phyloP scores from a whole-genome alignment of 2,329 filamentous ascomycete species.

The Hymenoscyphus repandus region DNA sequence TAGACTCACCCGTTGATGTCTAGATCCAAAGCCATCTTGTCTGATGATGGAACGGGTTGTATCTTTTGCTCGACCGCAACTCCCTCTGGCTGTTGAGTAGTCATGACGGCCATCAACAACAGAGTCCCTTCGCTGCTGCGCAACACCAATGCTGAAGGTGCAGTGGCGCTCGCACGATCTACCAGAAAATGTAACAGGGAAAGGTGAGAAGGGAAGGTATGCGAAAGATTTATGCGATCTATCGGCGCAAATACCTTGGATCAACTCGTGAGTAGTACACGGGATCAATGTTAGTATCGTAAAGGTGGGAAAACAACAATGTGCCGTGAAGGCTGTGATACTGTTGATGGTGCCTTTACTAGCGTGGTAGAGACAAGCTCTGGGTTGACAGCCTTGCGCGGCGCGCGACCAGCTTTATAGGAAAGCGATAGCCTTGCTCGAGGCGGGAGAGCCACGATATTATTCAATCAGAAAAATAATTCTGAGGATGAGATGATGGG shows the following conservation, averaged over 20 bases:
- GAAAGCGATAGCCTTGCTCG: background rate
- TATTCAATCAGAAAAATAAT: background rate
- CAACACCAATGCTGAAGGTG: constrained; percentile 2
- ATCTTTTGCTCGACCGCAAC: constrained; percentile 44
- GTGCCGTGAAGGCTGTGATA: too few relatives aligned
- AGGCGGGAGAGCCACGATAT: background rate
- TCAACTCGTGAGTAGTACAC: too few relatives aligned
- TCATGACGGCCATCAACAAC: constrained; percentile 49
- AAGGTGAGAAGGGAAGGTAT: too few relatives aligned
- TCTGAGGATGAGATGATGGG: background rate
- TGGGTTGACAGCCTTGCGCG: background rate
- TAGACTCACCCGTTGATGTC: constrained; percentile 56
- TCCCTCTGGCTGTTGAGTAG: constrained; percentile 37
- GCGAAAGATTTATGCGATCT: too few relatives aligned
- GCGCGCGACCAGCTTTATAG: background rate
- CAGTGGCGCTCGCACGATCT: background rate
- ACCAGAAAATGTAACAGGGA: too few relatives aligned
- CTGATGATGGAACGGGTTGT: constrained; percentile 40
- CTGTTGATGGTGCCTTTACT: background rate
- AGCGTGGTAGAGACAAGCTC: background rate
- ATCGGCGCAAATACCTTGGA: too few relatives aligned
- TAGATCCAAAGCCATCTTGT: constrained; percentile 47
- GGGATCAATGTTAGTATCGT: too few relatives aligned
- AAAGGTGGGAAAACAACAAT: too few relatives aligned
- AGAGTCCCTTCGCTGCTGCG: constrained; percentile 13